Base-by-base conservation (phyloP, 1,284 basidiomycete species). In the Mrakiaceae sp. region DNA sequence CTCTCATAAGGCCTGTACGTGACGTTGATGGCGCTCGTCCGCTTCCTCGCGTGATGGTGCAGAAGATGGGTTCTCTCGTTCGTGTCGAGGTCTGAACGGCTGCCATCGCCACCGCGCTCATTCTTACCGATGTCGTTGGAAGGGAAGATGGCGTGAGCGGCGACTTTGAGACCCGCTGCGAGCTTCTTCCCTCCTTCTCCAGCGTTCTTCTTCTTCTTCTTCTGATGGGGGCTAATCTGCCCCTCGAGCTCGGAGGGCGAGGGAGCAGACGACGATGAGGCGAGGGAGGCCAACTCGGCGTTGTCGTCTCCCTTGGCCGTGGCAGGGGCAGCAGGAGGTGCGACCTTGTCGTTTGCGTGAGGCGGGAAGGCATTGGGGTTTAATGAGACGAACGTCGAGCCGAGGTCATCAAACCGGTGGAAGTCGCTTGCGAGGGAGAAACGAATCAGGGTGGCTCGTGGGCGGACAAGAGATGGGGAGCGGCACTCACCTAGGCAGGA, bases 351-450 rank as follows among this genome's bases (percentile, higher is more conserved):
- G 56, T 5, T 44, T 4, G 56, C 16, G 10, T 27, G 27, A 27
- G 56, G 42, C 4, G 56, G 7, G 46, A 46, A 48, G n/a, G 27
- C 27, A 27, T 27, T 27, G 27, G 27, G 27, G 27, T 27, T 27
- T 2, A 27, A 27, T 27, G 57, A n/a, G 44, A 16, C 14, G 57
- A 11, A 46, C 10, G 14, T 16, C 42, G 16, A 8, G 4, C 44
- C 62, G 49, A 63, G 57, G 40, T 42, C 47, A 43, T 64, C 63
- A 52, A 48, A 64, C 9, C 58, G 63, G 0, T 40, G 14, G 46
- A 64, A 64, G 51, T 64, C 63, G 14, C 16, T 12, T 2, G 63
- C 58, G 27, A 27, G 27, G 27, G 27, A 27, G 27, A 27, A 27
- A 27, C 2, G 27, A 27, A 27, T 27, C 27, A 27, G 27, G 27